A percentile compares a stretch with the other conserved stretches of the same genome.
Evolutionary conservation across 2,329 filamentous ascomycete species (phyloP).

Genomic region (Lasiodiplodia theobromae): DNA sequence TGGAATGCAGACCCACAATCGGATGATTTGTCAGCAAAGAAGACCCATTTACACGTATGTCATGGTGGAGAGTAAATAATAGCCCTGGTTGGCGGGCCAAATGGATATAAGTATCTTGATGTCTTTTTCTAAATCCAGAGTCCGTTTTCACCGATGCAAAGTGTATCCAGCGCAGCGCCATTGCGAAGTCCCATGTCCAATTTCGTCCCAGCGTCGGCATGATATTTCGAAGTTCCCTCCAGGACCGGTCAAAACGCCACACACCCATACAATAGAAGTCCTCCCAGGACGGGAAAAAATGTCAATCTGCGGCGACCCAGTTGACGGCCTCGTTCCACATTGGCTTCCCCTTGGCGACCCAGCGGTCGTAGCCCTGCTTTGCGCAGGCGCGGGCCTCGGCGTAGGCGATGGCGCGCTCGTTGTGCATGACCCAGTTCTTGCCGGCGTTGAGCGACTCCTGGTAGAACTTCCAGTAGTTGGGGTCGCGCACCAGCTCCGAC

Average conservation of each 20-base stretch:
- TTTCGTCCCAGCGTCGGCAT: background rate
- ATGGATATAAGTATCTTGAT: background rate
- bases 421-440: conserved; percentile 23
- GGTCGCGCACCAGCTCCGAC: conserved; percentile 6
- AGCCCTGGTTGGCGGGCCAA: background rate
- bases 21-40: background rate
- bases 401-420: conserved; percentile 13
- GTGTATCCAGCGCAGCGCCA: conserved; percentile 13
- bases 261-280: background rate
- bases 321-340: conserved; percentile 13
- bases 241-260: background rate
- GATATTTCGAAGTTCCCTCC: background rate
- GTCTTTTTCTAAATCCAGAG: conserved; percentile 10
- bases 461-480: conserved; percentile 26
- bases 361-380: conserved; percentile 1
- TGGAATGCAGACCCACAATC: background rate
- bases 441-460: conserved; percentile 20
- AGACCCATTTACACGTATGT: background rate
- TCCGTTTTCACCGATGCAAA: background rate
- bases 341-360: conserved; percentile 13
- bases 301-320: conserved; percentile 4
- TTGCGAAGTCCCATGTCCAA: background rate
- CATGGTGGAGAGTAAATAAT: background rate
- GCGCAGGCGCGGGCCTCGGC: conserved; percentile 14
- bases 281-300: background rate